phyloP scores from a whole-genome alignment of 2,329 filamentous ascomycete species.

The Berkeleyomyces rouxiae region DNA sequence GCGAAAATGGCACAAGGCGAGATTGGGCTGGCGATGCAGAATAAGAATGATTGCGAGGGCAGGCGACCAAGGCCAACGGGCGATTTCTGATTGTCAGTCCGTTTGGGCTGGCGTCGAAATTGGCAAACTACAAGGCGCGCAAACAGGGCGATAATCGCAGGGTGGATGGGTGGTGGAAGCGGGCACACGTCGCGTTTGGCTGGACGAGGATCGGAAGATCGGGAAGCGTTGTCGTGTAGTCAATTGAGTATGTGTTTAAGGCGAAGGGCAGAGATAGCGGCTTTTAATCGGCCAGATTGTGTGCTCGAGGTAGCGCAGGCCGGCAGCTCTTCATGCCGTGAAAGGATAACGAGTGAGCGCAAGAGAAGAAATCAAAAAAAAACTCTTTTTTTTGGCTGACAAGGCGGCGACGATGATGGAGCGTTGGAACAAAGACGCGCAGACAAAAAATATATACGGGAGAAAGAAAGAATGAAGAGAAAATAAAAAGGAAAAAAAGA shows the following conservation, averaged over 20 bases:
- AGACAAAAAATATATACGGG: not conserved
- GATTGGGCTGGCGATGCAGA: not conserved
- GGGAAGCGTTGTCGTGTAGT: not conserved
- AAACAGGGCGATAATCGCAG: not conserved
- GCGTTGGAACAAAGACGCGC: constrained; percentile 12
- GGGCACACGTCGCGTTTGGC: not conserved
- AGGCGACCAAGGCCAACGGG: not conserved
- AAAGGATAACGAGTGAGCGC: not conserved
- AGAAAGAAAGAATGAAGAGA: not conserved
- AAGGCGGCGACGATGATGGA: constrained; percentile 1
- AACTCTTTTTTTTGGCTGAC: not conserved
- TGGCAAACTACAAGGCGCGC: not conserved
- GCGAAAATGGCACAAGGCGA: not conserved
- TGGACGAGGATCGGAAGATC: not conserved
- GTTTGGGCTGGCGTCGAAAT: not conserved
- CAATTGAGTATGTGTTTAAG: not conserved
- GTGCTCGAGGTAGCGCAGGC: not conserved
- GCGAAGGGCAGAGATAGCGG: not conserved
- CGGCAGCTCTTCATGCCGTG: not conserved
- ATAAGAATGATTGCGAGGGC: not conserved
- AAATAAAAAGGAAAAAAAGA: not conserved
- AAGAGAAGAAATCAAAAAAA: not conserved
- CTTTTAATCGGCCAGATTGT: not conserved
- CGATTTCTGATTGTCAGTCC: not conserved
- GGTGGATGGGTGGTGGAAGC: not conserved